A percentile compares a stretch with the other conserved stretches of the same genome.
Conservation (phyloP, 1,139 yeast species). For the Trichomonascaceae sp. region DNA sequence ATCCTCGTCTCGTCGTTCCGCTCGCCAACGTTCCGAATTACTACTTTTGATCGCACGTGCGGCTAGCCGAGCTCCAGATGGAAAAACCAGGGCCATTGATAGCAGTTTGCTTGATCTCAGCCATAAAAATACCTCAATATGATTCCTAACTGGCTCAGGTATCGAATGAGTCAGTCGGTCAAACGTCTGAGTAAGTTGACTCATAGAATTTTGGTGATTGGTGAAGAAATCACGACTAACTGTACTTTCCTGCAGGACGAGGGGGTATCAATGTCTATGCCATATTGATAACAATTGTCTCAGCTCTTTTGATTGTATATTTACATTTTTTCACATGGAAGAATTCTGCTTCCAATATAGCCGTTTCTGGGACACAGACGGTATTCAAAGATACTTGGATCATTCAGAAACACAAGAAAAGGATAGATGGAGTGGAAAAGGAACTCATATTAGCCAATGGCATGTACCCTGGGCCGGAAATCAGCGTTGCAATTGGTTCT, state of each 20-base stretch:
- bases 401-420: not conserved
- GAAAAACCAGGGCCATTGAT: not conserved
- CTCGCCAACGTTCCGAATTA: not conserved
- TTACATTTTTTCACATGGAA: not conserved
- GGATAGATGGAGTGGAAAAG: slow-evolving; percentile 49
- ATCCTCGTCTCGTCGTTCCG: not conserved
- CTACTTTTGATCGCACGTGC: not conserved
- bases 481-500: slow-evolving; percentile 62
- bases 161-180: not conserved
- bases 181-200: not conserved
- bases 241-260: not conserved
- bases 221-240: not conserved
- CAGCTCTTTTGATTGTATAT: not conserved
- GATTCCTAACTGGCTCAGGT: not conserved
- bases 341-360: not conserved
- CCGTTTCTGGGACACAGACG: not conserved
- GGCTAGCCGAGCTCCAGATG: not conserved
- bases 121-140: not conserved
- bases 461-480: slow-evolving; percentile 69
- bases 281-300: not conserved
- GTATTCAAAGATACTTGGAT: slow-evolving; percentile 2
- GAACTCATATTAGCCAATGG: slow-evolving; percentile 65
- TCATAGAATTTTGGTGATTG: not conserved
- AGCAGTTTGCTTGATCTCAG: not conserved
- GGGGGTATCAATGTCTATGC: not conserved